Evolutionary conservation across 129 eudicot species (phyloP), one percentile per base, ranked within the genome.

Genomic region (Sambucus nigra): DNA sequence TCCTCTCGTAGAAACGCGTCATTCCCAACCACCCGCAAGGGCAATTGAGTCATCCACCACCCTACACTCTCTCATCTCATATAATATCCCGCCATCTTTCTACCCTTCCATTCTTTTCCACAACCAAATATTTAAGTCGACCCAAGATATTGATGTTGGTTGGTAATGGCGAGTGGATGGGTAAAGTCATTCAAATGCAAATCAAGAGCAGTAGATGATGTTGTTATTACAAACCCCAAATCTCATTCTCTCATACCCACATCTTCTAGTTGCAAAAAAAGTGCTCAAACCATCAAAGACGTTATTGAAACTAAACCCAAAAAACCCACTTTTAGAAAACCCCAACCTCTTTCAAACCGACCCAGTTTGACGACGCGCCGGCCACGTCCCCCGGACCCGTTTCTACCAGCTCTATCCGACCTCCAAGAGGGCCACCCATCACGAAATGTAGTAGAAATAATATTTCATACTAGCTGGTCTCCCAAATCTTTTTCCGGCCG

Each of bases 371-470:
- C 75, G 46, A 53, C 61, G 70, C 63, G 73, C 27, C 64, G 27
- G n/a, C 51, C 79, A 25, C 74, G 68, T 2, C 46, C 65, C 1
- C 22, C 67, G 6, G 97, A 71, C 7, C 58, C 79, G 11, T 69
- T 53, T 17, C 73, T 85, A 14, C 95, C 95, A 29, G 67, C 95
- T n/a, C 80, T 89, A 27, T 56, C 84, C 26, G 98, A 89, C 55
- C 72, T 89, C 17, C 81, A 87, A 49, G 85, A 57, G 28, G 98
- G 94, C 3, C 95, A 89, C 60, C 95, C 98, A 5, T 89, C 98
- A 1, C 75, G 98, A 13, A 89, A 89, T 40, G 98, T 89, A 63
- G 95, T 89, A 46, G 95, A 79, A 80, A 89, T 89, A 32, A 89
- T 89, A 25, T 89, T 89, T 45, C 95, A 79, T 11, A 80, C 98